Evolutionary conservation across 306 rosid genomes (phyloP).

Genomic region (Castanopsis chinensis): DNA sequence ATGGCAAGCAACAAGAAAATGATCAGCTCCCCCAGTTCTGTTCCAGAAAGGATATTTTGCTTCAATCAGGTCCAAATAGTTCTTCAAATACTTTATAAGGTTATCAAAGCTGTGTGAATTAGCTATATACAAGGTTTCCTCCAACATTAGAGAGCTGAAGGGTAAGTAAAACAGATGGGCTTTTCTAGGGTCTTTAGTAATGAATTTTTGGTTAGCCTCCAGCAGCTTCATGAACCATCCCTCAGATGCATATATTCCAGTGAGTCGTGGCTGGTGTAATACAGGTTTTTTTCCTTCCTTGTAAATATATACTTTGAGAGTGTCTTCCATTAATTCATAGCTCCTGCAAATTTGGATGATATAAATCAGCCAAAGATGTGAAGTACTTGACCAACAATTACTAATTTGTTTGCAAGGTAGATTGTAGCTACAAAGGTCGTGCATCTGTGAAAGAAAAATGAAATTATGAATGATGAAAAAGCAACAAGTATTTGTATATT

Average conservation of each 20-base stretch:
- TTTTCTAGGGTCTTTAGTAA: conserved; percentile 54
- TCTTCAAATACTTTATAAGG: conserved; percentile 63
- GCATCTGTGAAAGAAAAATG: neutral
- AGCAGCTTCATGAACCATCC: conserved; percentile 93
- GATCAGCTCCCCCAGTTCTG: conserved; percentile 87
- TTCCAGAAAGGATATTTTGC: conserved; percentile 84
- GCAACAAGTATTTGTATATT: neutral
- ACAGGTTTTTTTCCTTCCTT: conserved; percentile 77
- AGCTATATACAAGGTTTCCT: conserved; percentile 61
- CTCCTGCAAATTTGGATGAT: conserved; percentile 51
- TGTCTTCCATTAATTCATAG: conserved; percentile 86
- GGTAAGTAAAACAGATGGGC: conserved; percentile 96
- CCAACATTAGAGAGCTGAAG: conserved; percentile 81
- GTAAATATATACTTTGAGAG: conserved; percentile 76
- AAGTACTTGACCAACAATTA: conserved; percentile 17
- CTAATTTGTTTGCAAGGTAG: conserved; percentile 2
- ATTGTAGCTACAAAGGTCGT: neutral
- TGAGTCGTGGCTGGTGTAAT: conserved; percentile 71
- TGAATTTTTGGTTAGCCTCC: conserved; percentile 67
- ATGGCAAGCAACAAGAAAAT: conserved; percentile 95
- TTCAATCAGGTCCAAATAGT: conserved; percentile 51
- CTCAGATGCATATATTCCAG: conserved; percentile 92
- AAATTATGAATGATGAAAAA: neutral
- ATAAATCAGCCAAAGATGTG: conserved; percentile 1
- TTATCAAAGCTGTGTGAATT: conserved; percentile 66